Percentiles rank a stretch among this genome's conserved stretches.
Conservation (phyloP, 1,284 basidiomycete species). For the Ustilago nuda region DNA sequence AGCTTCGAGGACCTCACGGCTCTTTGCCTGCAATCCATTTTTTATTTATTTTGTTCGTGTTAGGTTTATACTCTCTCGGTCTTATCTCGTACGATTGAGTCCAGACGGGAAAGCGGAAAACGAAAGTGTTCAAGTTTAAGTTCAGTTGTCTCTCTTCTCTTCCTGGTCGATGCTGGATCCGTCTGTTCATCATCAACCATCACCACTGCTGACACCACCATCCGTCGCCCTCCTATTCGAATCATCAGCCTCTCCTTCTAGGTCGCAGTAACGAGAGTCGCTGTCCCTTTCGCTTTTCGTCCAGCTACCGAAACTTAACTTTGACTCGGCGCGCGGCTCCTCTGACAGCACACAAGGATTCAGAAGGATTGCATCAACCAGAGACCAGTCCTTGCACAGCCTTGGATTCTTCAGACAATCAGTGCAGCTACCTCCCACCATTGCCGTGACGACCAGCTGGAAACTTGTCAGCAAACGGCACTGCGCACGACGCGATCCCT, state of each 20-base stretch:
- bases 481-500: neutral
- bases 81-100: too few species aligned
- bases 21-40: too few species aligned
- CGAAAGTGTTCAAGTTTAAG: neutral
- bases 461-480: neutral
- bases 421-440: too few species aligned
- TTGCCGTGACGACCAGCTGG: neutral
- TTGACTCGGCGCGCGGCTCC: constrained; percentile 5
- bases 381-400: neutral
- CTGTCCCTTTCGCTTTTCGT: neutral
- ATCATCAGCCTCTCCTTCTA: neutral
- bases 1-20: too few species aligned
- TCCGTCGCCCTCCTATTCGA: neutral
- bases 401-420: neutral
- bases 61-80: too few species aligned
- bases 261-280: neutral
- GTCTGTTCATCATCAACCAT: constrained; percentile 5
- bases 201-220: neutral
- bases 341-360: neutral
- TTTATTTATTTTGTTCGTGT: too few species aligned
- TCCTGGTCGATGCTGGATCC: neutral
- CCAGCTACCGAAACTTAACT: neutral
- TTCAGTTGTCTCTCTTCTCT: too few species aligned
- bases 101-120: neutral
- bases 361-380: neutral